Evolutionary conservation across 495 filamentous ascomycete species (phyloP).

Genomic region (Lasiosphaeria hispida): DNA sequence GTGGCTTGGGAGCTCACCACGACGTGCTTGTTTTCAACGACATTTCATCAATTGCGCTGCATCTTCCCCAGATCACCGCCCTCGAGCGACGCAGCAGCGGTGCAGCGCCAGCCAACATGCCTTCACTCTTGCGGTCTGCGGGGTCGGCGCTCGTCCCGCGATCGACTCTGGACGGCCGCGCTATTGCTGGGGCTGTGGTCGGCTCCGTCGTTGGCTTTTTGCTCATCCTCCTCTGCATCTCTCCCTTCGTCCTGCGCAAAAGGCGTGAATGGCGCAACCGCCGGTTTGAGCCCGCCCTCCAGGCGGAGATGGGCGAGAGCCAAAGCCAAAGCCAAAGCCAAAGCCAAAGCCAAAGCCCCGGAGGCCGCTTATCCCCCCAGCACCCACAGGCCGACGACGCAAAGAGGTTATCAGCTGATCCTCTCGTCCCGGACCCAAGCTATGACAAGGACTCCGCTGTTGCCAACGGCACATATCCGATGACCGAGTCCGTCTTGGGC

Average conservation of each 20-base stretch:
- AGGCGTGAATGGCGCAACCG: constrained; percentile 23
- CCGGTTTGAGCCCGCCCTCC: constrained; percentile 21
- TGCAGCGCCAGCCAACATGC: constrained; percentile 2
- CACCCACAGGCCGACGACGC: constrained; percentile 17
- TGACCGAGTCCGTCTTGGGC: constrained; percentile 2
- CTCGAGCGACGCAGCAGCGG: background rate
- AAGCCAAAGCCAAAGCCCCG: constrained; percentile 28
- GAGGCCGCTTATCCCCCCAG: constrained; percentile 31
- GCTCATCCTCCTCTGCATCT: constrained; percentile 32
- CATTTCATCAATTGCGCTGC: constrained; percentile 9
- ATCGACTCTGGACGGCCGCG: constrained; percentile 28
- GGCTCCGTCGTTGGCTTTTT: constrained; percentile 32
- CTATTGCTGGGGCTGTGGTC: constrained; percentile 38
- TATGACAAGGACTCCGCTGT: constrained; percentile 9
- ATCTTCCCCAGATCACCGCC: background rate
- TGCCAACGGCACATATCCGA: constrained; percentile 10
- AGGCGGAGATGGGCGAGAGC: constrained; percentile 30
- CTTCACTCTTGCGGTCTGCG: constrained; percentile 10
- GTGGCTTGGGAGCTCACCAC: constrained; percentile 1
- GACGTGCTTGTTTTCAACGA: constrained; percentile 6
- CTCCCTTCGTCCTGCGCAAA: constrained; percentile 35
- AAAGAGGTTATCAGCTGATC: constrained; percentile 24
- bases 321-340: constrained; percentile 29
- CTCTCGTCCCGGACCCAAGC: constrained; percentile 6
- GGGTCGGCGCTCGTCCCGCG: constrained; percentile 30